Percentiles rank a stretch among this genome's conserved stretches.
phyloP scores from a whole-genome alignment of 805 yeast species.

The Ogataea ganodermae region DNA sequence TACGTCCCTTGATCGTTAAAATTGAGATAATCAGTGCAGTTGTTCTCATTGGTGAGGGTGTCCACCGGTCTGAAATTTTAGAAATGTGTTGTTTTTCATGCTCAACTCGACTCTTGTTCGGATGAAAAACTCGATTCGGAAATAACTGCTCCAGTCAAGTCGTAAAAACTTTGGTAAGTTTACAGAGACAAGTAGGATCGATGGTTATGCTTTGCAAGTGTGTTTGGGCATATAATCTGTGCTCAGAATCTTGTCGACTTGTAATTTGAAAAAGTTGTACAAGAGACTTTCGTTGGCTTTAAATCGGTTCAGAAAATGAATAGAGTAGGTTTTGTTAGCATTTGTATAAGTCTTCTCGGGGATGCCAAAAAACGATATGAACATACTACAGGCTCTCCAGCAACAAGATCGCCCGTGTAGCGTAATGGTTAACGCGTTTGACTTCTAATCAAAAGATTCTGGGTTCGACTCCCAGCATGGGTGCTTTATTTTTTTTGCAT shows the following conservation, averaged over 20 bases:
- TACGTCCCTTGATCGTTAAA: conserved; percentile 55
- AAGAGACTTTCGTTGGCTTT: no score
- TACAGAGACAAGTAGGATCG: conserved; percentile 38
- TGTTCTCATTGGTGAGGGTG: conserved; percentile 56
- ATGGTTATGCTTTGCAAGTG: conserved; percentile 70
- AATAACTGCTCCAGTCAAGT: conserved; percentile 39
- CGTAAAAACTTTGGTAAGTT: conserved; percentile 38
- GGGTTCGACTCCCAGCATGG: conserved; percentile 60
- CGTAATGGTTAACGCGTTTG: conserved; percentile 70
- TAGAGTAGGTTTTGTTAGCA: no score
- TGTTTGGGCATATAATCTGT: conserved; percentile 65
- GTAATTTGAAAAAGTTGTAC: no score
- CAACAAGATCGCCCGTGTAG: conserved; percentile 66
- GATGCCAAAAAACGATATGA: no score
- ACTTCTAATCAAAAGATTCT: conserved; percentile 65
- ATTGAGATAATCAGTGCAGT: conserved; percentile 65
- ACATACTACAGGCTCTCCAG: no score
- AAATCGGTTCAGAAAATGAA: no score
- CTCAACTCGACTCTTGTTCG: conserved; percentile 61
- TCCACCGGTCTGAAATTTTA: conserved; percentile 49
- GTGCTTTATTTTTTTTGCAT: conserved; percentile 31
- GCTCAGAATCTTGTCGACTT: no score
- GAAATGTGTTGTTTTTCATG: conserved; percentile 79
- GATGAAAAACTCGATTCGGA: conserved; percentile 58
- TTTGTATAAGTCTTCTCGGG: no score